phyloP scores from a whole-genome alignment of 163 green algal genomes.

The Chloroidium sp. region DNA sequence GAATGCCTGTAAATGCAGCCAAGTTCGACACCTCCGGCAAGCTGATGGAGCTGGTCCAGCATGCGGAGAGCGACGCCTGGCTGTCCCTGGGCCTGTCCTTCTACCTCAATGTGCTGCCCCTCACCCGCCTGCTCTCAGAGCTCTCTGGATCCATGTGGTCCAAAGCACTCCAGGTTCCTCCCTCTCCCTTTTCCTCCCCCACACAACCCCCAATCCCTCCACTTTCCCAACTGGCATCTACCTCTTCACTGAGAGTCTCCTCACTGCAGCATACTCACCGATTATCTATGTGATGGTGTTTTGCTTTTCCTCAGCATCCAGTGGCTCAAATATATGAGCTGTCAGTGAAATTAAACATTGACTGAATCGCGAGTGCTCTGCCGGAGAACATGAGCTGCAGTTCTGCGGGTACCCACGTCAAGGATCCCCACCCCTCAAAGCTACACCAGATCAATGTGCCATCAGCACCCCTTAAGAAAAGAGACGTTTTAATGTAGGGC shows the following conservation, averaged over 20 bases:
- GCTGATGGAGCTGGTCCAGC: constrained; percentile 60
- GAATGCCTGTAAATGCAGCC: constrained; percentile 11
- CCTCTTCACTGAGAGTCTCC: too few relatives aligned
- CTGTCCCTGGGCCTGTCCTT: constrained; percentile 78
- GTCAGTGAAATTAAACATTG: too few relatives aligned
- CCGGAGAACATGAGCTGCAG: not conserved
- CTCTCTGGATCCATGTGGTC: constrained; percentile 85
- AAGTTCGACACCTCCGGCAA: constrained; percentile 27
- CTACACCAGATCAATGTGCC: not conserved
- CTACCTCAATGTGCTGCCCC: constrained; percentile 66
- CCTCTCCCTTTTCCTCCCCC: too few relatives aligned
- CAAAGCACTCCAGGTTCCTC: constrained; percentile 54
- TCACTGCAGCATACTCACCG: too few relatives aligned
- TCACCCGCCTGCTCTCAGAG: constrained; percentile 75
- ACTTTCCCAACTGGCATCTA: too few relatives aligned
- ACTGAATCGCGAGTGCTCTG: too few relatives aligned
- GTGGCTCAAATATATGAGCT: too few relatives aligned
- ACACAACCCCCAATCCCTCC: too few relatives aligned
- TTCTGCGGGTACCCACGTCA: not conserved
- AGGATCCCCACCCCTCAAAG: not conserved
- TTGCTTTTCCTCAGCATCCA: too few relatives aligned
- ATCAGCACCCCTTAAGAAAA: not conserved
- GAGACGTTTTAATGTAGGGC: constrained; percentile 30
- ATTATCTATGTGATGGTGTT: too few relatives aligned
- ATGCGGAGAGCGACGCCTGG: constrained; percentile 86